Conservation (phyloP, 345 rosid genomes). For the Barbarea vulgaris region DNA sequence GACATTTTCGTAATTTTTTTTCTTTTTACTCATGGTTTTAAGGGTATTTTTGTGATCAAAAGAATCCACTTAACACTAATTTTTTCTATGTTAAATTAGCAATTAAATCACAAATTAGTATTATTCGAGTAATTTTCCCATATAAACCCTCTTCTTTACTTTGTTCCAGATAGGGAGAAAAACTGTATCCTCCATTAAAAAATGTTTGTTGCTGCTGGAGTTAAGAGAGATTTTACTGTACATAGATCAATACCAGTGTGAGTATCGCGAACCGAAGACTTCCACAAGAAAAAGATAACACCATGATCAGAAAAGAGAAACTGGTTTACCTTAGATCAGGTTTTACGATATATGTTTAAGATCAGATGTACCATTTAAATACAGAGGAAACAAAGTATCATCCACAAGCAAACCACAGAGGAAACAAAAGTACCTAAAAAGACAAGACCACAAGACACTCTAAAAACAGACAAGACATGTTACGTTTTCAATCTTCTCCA, state of each 20-base stretch:
- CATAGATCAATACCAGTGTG: background rate
- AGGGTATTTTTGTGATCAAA: no score
- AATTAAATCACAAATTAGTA: no score
- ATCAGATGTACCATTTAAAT: background rate
- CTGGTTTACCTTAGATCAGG: background rate
- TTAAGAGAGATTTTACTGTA: background rate
- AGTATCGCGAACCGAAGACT: background rate
- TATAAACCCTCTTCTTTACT: no score
- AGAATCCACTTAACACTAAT: no score
- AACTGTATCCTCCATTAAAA: no score
- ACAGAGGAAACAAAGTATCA: slow-evolving; percentile 9
- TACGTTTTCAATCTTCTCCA: background rate
- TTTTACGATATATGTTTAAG: background rate
- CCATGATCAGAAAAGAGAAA: background rate
- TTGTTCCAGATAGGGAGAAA: no score
- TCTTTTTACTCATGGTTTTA: no score
- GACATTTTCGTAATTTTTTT: no score
- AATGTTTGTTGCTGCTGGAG: no score
- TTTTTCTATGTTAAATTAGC: no score
- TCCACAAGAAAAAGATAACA: no score
- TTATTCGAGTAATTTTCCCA: no score
- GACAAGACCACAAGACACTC: background rate
- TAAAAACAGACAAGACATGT: background rate
- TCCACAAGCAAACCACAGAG: background rate
- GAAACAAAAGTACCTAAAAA: background rate